Conservation (phyloP, 2,329 filamentous ascomycete genomes). For the Sclerotinia minor region DNA sequence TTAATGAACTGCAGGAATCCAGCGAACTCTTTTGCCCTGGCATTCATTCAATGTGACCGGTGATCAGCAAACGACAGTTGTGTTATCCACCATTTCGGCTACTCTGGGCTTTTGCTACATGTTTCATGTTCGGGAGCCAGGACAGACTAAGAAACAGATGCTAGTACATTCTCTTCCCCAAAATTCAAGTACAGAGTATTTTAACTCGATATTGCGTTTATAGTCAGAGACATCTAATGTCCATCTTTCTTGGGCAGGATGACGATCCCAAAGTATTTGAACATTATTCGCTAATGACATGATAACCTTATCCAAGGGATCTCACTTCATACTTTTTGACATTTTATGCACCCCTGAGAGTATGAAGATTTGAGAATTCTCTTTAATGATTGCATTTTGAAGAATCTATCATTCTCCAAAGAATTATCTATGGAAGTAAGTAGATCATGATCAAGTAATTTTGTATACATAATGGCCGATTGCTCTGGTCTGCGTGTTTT, state of each 20-base stretch:
- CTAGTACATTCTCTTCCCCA: not conserved
- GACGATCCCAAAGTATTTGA: not conserved
- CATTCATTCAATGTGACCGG: not conserved
- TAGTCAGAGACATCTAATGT: not conserved
- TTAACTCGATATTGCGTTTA: not conserved
- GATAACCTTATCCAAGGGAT: not conserved
- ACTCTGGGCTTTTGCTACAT: not conserved
- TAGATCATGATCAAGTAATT: not conserved
- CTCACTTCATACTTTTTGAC: not conserved
- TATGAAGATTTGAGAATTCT: not conserved
- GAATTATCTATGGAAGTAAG: constrained; percentile 1
- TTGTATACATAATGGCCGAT: not conserved
- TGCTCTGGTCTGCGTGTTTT: no score
- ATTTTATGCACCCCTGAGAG: no score
- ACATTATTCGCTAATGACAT: not conserved
- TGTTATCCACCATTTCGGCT: not conserved
- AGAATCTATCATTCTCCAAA: not conserved
- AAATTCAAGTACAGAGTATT: not conserved
- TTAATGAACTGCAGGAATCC: not conserved
- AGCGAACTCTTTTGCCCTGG: not conserved
- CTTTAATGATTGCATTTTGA: not conserved
- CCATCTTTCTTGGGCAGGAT: no score
- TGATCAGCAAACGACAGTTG: not conserved
- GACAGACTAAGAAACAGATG: not conserved
- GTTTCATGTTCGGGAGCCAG: not conserved